phyloP scores from a whole-genome alignment of 495 filamentous ascomycete genomes.

The Jackrogersella minutella region DNA sequence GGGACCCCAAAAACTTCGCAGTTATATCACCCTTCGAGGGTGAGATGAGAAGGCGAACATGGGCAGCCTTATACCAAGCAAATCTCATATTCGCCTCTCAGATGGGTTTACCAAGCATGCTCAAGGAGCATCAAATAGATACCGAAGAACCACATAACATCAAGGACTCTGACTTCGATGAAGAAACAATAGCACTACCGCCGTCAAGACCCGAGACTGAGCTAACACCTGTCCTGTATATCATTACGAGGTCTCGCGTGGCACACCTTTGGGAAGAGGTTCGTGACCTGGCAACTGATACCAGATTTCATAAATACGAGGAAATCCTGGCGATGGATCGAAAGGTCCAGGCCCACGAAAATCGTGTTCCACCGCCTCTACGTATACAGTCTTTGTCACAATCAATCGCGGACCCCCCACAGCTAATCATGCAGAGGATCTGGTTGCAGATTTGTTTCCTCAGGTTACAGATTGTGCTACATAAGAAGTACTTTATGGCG shows the following conservation, averaged over 20 bases:
- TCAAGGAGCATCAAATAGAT: slow-evolving; percentile 47
- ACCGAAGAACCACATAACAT: slow-evolving; percentile 55
- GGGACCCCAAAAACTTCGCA: slow-evolving; percentile 61
- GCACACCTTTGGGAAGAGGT: slow-evolving; percentile 53
- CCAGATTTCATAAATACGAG: slow-evolving; percentile 40
- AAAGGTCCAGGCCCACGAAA: slow-evolving; percentile 41
- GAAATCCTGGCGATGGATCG: slow-evolving; percentile 51
- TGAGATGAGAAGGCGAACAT: slow-evolving; percentile 48
- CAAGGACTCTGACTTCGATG: slow-evolving; percentile 54
- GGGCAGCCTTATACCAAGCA: slow-evolving; percentile 47
- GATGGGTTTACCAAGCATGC: slow-evolving; percentile 51
- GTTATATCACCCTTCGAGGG: slow-evolving; percentile 52
- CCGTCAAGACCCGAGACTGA: slow-evolving; percentile 48
- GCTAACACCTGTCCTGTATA: slow-evolving; percentile 49
- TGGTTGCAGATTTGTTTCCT: slow-evolving; percentile 43
- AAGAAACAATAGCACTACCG: slow-evolving; percentile 46
- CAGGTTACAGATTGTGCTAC: slow-evolving; percentile 41
- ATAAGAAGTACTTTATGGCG: slow-evolving; percentile 46
- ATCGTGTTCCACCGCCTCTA: slow-evolving; percentile 45
- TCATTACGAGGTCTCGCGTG: slow-evolving; percentile 52
- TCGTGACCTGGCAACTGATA: slow-evolving; percentile 47
- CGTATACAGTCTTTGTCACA: slow-evolving; percentile 46
- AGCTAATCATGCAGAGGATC: slow-evolving; percentile 45
- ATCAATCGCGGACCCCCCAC: slow-evolving; percentile 47
- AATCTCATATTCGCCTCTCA: slow-evolving; percentile 39